Base-by-base conservation (phyloP, 2,329 filamentous ascomycete genomes). In the Microascus cirrosus region DNA sequence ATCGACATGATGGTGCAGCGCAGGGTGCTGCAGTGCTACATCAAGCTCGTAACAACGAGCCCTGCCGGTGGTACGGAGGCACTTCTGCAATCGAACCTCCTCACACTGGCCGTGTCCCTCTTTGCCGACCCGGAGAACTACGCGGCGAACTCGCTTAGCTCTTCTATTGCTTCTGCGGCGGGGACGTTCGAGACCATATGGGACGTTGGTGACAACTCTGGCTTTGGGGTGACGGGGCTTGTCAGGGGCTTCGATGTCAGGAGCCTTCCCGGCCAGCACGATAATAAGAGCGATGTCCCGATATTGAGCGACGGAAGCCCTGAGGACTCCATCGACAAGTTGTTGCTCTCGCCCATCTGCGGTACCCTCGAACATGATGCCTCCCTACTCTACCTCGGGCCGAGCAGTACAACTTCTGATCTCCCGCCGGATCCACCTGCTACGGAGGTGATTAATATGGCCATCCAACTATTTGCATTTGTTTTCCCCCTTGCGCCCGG, bases 51-150 rank as follows among this genome's bases (percentile, higher is more conserved):
- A 22, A 92, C 90, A 64, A 81, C 95, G 55, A 95, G 90, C 65
- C 90, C 94, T 42, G 82, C 87, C 18, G 90, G 89, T 48, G 89
- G 89, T 60, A 88, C 85, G 58, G 94, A 99, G 70, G 84, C 90
- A 2, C 79, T 97, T 11, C 77, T 95, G 25, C 91, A 97, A 66
- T 95, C 93, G 0, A 97, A 95, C 65, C 78, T 99, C 10, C 78
- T 99, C 42, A 94, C 92, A 1, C 78, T 96, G 24, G 91, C 92
- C 1, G 88, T 96, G 32, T 89, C 91, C 0, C 87, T 93, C 1
- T 97, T 99, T 69, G 90, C 94, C 0, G 92, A 97, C 65, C 91
- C 93, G 0, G 90, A 95, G 59, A 90, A 90, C 65, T 95, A 95
- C 67, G 84, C 85, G 0, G 86, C 89, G 18, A 93, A 84, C 65